Conservation (phyloP, 1,284 basidiomycete species). For the Trichosporon faecale region DNA sequence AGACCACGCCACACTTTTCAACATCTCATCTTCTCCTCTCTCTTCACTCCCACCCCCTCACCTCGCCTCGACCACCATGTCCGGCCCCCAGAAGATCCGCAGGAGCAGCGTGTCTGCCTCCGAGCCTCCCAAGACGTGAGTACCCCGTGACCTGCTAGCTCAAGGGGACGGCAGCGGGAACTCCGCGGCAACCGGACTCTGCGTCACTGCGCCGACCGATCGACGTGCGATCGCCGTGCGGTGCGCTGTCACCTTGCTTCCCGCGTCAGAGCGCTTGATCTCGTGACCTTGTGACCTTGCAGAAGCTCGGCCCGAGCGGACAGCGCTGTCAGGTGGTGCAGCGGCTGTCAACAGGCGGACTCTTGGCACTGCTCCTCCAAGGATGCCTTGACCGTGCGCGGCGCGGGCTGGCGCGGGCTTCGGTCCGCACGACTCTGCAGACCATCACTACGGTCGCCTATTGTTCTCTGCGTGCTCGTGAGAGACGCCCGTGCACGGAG, state of each 20-base stretch:
- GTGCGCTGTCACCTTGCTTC: not conserved
- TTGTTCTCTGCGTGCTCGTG: not conserved
- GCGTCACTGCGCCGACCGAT: slow-evolving; percentile 18
- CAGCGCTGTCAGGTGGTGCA: not conserved
- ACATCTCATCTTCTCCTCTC: not conserved
- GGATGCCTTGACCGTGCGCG: not conserved
- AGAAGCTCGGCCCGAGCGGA: not conserved
- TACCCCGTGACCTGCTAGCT: slow-evolving; percentile 23
- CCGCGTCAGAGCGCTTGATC: not conserved
- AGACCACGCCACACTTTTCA: not conserved
- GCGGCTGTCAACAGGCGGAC: not conserved
- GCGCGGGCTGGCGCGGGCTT: not conserved
- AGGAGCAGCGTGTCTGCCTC: slow-evolving; percentile 44
- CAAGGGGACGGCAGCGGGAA: slow-evolving; percentile 31
- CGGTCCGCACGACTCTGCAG: not conserved
- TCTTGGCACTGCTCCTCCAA: not conserved
- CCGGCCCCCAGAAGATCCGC: slow-evolving; percentile 22
- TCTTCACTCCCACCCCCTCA: not conserved
- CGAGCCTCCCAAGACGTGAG: slow-evolving; percentile 43
- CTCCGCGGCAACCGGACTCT: slow-evolving; percentile 22
- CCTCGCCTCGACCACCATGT: slow-evolving; percentile 9
- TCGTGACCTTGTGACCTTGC: not conserved
- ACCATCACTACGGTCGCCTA: not conserved
- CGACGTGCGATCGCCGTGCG: not conserved
- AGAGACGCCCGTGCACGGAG: not conserved